Evolutionary conservation across 257 asterid species (phyloP).

Genomic region (Capsicum pubescens): DNA sequence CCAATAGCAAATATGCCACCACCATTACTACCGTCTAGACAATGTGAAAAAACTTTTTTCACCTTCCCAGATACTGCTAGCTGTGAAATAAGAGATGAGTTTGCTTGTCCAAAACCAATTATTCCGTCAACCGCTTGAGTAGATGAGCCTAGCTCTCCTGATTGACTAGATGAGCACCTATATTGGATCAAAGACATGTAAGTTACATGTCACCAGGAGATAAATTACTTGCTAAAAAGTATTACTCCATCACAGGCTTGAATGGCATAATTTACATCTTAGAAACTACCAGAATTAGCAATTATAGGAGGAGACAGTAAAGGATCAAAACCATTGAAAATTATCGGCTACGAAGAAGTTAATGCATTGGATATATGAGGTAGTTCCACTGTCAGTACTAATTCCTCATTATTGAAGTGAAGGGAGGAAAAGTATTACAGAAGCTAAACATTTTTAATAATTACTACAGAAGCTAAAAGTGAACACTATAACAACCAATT

Average conservation of each 20-base stretch:
- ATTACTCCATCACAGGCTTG: constrained; percentile 14
- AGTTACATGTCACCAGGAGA: constrained; percentile 31
- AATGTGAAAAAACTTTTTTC: constrained; percentile 82
- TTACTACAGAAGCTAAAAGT: not conserved
- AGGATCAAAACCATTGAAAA: constrained; percentile 14
- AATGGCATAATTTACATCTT: not conserved
- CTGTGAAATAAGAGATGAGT: constrained; percentile 91
- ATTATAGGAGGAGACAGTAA: constrained; percentile 9
- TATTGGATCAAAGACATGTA: constrained; percentile 42
- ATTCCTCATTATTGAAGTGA: not conserved
- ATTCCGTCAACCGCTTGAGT: constrained; percentile 95
- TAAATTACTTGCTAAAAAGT: constrained; percentile 17
- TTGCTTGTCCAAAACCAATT: constrained; percentile 95
- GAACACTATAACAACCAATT: not conserved
- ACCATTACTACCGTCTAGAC: constrained; percentile 84
- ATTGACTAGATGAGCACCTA: constrained; percentile 89
- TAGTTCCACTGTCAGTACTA: not conserved
- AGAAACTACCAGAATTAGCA: constrained; percentile 15
- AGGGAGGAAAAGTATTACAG: not conserved
- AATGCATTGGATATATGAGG: constrained; percentile 14
- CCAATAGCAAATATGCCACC: constrained; percentile 99
- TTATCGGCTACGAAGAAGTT: not conserved
- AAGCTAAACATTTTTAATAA: not conserved
- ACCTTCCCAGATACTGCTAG: constrained; percentile 81
- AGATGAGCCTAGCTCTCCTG: constrained; percentile 89